Conservation (phyloP, 2,329 filamentous ascomycete species). For the Sporothrix euskadiensis region DNA sequence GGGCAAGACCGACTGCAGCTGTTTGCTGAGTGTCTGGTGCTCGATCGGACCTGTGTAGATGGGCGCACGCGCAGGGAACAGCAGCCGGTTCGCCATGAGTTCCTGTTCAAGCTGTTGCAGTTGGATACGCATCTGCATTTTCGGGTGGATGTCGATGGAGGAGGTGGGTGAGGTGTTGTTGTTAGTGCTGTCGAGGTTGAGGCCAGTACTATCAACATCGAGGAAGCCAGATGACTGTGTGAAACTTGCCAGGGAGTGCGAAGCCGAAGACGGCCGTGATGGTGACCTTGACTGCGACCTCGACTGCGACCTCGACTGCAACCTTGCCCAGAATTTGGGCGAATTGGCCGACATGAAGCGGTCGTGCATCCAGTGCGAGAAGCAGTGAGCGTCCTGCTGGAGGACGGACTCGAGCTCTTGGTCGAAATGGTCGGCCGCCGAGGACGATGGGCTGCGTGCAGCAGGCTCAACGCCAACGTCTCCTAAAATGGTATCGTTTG, state of each 20-base stretch:
- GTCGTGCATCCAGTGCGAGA: slow-evolving; percentile 21
- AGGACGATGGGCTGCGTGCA: not conserved
- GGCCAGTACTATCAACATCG: not conserved
- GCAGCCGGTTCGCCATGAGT: slow-evolving; percentile 2
- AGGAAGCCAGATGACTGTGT: not conserved
- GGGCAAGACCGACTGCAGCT: slow-evolving; percentile 34
- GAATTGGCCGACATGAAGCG: not conserved
- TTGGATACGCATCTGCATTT: not conserved
- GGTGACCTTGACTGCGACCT: not conserved
- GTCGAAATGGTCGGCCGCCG: slow-evolving; percentile 2
- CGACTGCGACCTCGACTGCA: not conserved
- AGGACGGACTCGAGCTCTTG: slow-evolving; percentile 16
- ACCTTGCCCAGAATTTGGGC: not conserved
- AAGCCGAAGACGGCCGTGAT: not conserved
- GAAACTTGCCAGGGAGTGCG: not conserved
- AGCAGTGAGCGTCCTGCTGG: slow-evolving; percentile 10
- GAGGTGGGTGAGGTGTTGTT: not conserved
- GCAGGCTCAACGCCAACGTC: not conserved
- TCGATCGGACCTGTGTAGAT: slow-evolving; percentile 13
- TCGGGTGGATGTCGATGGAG: not conserved
- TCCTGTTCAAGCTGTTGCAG: slow-evolving; percentile 13
- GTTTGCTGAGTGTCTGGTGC: slow-evolving; percentile 18
- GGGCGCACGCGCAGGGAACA: not conserved
- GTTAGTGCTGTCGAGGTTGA: not conserved
- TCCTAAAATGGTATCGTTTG: not conserved